Base-by-base conservation (phyloP, 331 rosid species). In the Rosa hybrid region DNA sequence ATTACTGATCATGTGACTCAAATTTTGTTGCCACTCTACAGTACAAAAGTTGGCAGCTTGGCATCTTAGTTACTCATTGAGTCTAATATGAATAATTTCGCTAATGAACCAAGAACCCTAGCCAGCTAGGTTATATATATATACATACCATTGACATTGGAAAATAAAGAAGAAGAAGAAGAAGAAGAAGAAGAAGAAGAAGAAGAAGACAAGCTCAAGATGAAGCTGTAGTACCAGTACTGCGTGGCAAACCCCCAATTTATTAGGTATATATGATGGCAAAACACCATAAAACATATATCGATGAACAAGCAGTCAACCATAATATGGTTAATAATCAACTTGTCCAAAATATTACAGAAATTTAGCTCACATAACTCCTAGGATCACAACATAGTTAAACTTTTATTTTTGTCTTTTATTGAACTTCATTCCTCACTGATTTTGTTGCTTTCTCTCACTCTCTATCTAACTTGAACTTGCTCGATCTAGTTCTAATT, bases 1-100 rank as follows among this genome's bases (percentile, higher is more conserved):
- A 77, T 62, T 46, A 46, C 41, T 63, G 74, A 69, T 77, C 80
- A 49, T 65, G 80, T 77, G 80, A 77, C 64, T 76, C 54, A 60
- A 21, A 2, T 7, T 77, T 77, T 77, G 80, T 77, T 76, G 23
- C 30, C 20, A 11, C 49, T 27, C 72, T 63, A 46, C 60, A 27
- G 0, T 42, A 60, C 72, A 27, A 76, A 63, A 18, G 20, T 63
- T 27, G 60, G 34, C 60, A 65, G 41, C 68, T 62, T 62, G 42
- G 20, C 20, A 16, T 65, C 38, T 64, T 64, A 27, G 41, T 27
- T 25, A 25, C 20, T 63, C 68, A 63, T 13, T 63, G 41, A 63
- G 18, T 25, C 42, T 34, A 17, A 34, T 65, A 17, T 38, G 46
- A 16, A 46, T 16, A 65, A 65, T 65, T 38, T 7, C 42, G 45